Evolutionary conservation across 805 yeast species (phyloP).

Genomic region (Ogataea siamensis): DNA sequence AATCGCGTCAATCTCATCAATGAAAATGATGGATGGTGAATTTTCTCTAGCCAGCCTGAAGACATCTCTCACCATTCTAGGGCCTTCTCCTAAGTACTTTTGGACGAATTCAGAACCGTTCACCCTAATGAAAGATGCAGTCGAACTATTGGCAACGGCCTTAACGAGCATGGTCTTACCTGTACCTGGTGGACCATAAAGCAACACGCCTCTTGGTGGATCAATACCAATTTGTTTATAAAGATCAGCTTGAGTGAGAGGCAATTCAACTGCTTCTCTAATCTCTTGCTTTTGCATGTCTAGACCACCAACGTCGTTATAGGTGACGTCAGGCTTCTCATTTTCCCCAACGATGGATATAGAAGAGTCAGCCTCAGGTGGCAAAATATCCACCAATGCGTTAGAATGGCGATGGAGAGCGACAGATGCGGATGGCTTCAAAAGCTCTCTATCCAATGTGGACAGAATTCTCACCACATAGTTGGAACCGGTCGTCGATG

Average conservation of each 20-base stretch:
- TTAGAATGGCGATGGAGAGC: conserved; percentile 98
- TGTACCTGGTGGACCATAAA: conserved; percentile 99
- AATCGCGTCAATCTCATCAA: conserved; percentile 98
- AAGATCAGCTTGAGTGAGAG: conserved; percentile 91
- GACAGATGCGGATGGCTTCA: conserved; percentile 93
- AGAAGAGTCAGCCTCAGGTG: conserved; percentile 98
- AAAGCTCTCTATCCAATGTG: conserved; percentile 89
- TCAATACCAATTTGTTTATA: conserved; percentile 98
- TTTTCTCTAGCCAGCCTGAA: conserved; percentile 96
- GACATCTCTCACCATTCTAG: conserved; percentile 98
- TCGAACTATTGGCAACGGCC: conserved; percentile 96
- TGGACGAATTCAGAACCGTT: conserved; percentile 98
- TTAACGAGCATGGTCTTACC: conserved; percentile 99
- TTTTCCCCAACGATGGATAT: conserved; percentile 93
- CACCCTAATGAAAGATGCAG: conserved; percentile 94
- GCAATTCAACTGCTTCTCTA: conserved; percentile 96
- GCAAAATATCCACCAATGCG: conserved; percentile 93
- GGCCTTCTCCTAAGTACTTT: conserved; percentile 98
- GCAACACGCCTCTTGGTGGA: conserved; percentile 96
- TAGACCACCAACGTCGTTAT: conserved; percentile 97
- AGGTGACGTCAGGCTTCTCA: conserved; percentile 88
- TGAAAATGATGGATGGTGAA: conserved; percentile 94
- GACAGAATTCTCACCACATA: conserved; percentile 94
- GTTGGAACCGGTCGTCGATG: conserved; percentile 96
- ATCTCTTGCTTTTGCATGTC: conserved; percentile 99